A percentile compares a stretch with the other conserved stretches of the same genome.
Evolutionary conservation across 2,329 filamentous ascomycete genomes (phyloP).

Genomic region (Epichloe bromicola): DNA sequence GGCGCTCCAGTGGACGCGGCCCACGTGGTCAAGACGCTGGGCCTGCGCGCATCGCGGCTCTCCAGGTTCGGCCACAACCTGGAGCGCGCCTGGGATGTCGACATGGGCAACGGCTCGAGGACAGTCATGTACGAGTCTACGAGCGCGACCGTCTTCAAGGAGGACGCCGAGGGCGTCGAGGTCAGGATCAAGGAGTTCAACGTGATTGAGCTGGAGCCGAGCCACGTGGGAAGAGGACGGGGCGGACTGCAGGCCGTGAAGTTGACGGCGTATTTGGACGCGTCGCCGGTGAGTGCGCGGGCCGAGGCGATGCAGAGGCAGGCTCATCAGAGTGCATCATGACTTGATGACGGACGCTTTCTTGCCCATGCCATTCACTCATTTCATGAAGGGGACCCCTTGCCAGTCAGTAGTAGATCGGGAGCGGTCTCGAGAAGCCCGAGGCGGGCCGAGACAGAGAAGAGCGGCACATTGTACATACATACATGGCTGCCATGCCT

Average conservation of each 20-base stretch:
- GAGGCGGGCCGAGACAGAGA: no score
- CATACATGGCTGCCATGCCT: constrained; percentile 50
- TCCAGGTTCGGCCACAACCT: neutral
- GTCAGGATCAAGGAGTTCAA: constrained; percentile 4
- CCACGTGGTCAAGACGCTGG: constrained; percentile 4
- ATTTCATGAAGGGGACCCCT: no score
- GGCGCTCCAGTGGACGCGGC: constrained; percentile 2
- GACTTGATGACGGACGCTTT: no score
- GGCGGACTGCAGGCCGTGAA: neutral
- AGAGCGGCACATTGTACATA: no score
- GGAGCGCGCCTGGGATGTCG: neutral
- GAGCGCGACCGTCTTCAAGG: constrained; percentile 1
- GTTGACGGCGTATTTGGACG: constrained; percentile 1
- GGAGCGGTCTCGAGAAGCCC: no score
- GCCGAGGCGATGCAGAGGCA: neutral
- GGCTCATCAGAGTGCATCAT: constrained; percentile 2
- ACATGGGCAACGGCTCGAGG: constrained; percentile 1
- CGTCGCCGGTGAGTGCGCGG: neutral
- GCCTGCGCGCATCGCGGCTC: neutral
- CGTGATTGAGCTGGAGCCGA: neutral
- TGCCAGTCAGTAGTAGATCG: no score
- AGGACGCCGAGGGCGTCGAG: neutral
- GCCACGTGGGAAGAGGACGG: neutral
- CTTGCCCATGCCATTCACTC: no score
- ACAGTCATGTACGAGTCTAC: constrained; percentile 1